Percentiles rank a stretch among this genome's conserved stretches.
These are phyloP conservation scores for Aspergillus thermomutatus DNA, from an alignment of 2,329 filamentous ascomycete species.

Conservation along the genomic window DNA sequence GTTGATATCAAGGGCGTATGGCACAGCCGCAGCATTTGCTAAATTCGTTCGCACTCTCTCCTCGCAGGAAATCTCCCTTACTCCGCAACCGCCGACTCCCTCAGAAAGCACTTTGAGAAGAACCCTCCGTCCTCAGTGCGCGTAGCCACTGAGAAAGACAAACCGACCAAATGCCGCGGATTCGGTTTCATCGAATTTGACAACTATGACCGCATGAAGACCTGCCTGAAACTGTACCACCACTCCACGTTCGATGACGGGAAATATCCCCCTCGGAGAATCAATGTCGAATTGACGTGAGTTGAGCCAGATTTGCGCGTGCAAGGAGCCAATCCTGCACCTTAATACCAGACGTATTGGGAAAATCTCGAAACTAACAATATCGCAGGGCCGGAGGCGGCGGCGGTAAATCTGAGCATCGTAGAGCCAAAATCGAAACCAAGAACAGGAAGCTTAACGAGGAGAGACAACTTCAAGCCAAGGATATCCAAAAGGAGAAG, in stretches of 20 bases:
- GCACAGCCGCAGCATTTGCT: neutral
- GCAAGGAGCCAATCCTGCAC: neutral
- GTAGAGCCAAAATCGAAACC: conserved; percentile 72
- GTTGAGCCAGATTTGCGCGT: conserved; percentile 34
- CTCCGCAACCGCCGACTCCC: conserved; percentile 66
- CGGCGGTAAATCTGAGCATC: conserved; percentile 72
- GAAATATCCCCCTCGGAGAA: conserved; percentile 61
- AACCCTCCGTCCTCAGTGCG: conserved; percentile 69
- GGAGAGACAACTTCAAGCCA: conserved; percentile 54
- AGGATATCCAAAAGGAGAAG: conserved; percentile 47
- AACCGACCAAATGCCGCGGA: conserved; percentile 65
- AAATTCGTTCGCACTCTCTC: neutral
- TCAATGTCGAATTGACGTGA: conserved; percentile 89
- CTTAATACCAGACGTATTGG: neutral
- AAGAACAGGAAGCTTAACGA: conserved; percentile 86
- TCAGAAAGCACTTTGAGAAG: conserved; percentile 73
- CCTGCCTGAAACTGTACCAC: conserved; percentile 85
- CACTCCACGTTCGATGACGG: conserved; percentile 70
- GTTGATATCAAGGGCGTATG: neutral
- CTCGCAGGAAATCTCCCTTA: conserved; percentile 78
- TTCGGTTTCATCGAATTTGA: conserved; percentile 89
- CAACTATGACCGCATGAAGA: conserved; percentile 84
- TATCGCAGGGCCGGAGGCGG: conserved; percentile 66
- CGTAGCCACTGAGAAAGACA: conserved; percentile 65
- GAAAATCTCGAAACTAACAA: conserved; percentile 1